phyloP scores from a whole-genome alignment of 2,329 filamentous ascomycete genomes.

The Colletotrichum somersetense region DNA sequence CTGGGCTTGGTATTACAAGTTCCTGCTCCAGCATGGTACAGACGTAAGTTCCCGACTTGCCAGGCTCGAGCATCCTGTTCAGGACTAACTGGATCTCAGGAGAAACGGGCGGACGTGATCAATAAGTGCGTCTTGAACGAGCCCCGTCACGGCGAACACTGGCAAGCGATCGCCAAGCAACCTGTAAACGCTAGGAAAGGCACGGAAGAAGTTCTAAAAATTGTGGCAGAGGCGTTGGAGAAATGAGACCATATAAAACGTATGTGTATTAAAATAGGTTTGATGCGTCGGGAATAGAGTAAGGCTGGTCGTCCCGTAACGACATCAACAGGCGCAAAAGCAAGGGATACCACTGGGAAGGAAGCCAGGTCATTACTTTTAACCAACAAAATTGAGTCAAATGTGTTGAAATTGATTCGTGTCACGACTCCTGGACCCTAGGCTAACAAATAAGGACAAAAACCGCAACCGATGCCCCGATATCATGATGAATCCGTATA shows the following conservation, averaged over 20 bases:
- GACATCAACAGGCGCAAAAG: not conserved
- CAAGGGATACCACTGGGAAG: not conserved
- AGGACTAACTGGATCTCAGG: constrained; percentile 50
- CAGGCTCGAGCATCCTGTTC: not conserved
- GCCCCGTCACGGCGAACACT: constrained; percentile 91
- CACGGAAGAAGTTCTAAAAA: constrained; percentile 84
- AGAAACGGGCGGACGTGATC: constrained; percentile 89
- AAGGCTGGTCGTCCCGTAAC: not conserved
- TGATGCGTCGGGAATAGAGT: not conserved
- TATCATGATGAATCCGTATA: constrained; percentile 14
- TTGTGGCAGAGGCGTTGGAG: constrained; percentile 71
- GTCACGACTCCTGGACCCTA: constrained; percentile 19
- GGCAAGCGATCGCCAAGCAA: constrained; percentile 88
- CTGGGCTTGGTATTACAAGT: constrained; percentile 99
- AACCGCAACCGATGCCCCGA: constrained; percentile 20
- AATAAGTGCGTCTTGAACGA: constrained; percentile 85
- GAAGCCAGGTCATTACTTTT: not conserved
- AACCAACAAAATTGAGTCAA: constrained; percentile 11
- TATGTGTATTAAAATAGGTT: constrained; percentile 3
- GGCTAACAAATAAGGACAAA: not conserved
- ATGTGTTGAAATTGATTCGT: constrained; percentile 24
- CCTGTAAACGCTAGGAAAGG: constrained; percentile 82
- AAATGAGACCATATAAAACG: constrained; percentile 39
- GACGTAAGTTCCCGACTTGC: constrained; percentile 54
- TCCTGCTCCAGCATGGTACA: constrained; percentile 90